These are phyloP conservation scores for Candida nemodendra DNA, from an alignment of 805 yeast genomes.

Conservation along the genomic window DNA sequence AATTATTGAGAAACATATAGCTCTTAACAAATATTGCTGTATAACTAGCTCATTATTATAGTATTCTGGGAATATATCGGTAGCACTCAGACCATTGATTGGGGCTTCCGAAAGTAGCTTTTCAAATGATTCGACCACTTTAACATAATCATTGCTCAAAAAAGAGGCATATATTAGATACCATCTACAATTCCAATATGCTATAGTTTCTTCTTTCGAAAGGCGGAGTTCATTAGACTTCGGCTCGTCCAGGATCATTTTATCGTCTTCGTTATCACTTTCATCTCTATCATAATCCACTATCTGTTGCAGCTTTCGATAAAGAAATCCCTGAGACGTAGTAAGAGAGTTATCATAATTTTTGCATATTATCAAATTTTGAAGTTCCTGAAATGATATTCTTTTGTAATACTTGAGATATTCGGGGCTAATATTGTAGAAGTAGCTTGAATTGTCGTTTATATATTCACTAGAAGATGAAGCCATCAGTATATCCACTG, in stretches of 20 bases:
- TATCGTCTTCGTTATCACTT: constrained; percentile 18
- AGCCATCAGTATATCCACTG: constrained; percentile 17
- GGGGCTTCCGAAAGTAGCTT: constrained; percentile 11
- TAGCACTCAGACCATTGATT: constrained; percentile 15
- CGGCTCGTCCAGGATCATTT: constrained; percentile 13
- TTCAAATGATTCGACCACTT: constrained; percentile 24
- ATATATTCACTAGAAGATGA: constrained; percentile 20
- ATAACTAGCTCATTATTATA: constrained; percentile 19
- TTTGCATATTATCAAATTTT: constrained; percentile 18
- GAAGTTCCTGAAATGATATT: constrained; percentile 18
- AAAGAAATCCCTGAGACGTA: constrained; percentile 11
- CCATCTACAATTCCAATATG: constrained; percentile 34
- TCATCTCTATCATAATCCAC: constrained; percentile 22
- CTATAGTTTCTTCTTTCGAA: constrained; percentile 18
- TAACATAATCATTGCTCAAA: constrained; percentile 22
- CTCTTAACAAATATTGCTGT: constrained; percentile 19
- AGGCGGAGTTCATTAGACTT: constrained; percentile 3
- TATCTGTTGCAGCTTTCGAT: constrained; percentile 20
- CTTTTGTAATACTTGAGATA: constrained; percentile 14
- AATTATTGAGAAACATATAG: constrained; percentile 21
- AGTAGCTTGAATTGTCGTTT: constrained; percentile 19
- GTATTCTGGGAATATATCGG: constrained; percentile 16
- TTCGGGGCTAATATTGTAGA: constrained; percentile 20
- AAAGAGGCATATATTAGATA: constrained; percentile 26
- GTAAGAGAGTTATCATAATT: constrained; percentile 20